Conservation (phyloP, 2,329 filamentous ascomycete species). For the Alternaria hordeiaustralica region DNA sequence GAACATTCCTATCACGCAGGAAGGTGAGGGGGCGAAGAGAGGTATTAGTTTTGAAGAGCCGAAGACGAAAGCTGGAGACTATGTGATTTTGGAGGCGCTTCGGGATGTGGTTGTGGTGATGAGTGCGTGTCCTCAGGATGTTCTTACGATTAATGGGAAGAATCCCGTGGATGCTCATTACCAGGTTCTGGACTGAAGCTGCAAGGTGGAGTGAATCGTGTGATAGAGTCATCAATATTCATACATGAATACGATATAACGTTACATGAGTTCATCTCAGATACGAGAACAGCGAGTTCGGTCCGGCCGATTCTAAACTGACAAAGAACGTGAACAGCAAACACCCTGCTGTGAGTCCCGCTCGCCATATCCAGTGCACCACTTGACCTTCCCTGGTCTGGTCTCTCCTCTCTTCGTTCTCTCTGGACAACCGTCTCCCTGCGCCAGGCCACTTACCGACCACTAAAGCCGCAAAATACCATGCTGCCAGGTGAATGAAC, state of each 20-base stretch:
- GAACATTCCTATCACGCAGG: conserved; percentile 53
- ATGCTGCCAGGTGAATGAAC: conserved; percentile 23
- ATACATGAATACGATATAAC: background rate
- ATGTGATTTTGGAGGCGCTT: conserved; percentile 52
- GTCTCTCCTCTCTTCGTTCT: conserved; percentile 6
- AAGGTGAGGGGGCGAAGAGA: conserved; percentile 44
- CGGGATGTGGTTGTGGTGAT: conserved; percentile 56
- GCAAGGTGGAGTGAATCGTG: background rate
- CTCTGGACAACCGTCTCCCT: background rate
- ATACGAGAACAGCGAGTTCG: conserved; percentile 3
- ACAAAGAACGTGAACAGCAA: conserved; percentile 23
- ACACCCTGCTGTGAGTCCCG: conserved; percentile 14
- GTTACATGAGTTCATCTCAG: background rate
- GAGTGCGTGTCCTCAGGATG: conserved; percentile 56
- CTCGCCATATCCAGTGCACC: conserved; percentile 2
- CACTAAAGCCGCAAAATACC: conserved; percentile 19
- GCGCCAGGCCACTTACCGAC: background rate
- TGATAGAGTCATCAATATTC: background rate
- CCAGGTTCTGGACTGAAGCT: conserved; percentile 25
- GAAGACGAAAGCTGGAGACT: conserved; percentile 51
- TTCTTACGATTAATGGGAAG: conserved; percentile 52
- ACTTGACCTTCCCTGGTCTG: background rate
- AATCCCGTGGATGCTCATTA: conserved; percentile 55
- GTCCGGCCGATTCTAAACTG: conserved; percentile 25
- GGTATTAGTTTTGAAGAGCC: conserved; percentile 51